Base-by-base conservation (phyloP, 805 yeast genomes). In the Lipomyces chichibuensis region DNA sequence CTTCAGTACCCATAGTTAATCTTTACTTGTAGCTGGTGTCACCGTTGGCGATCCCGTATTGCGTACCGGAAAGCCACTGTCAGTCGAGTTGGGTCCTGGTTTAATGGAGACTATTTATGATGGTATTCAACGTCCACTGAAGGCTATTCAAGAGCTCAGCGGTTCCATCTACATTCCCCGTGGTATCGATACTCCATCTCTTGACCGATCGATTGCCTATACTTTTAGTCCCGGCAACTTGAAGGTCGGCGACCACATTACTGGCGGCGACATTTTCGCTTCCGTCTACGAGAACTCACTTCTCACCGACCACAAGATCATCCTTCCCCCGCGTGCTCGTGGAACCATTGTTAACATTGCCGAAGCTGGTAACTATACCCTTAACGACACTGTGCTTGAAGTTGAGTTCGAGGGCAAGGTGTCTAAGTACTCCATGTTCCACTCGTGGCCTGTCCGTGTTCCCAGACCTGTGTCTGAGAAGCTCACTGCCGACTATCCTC, bases 371-470 rank as follows among this genome's bases (percentile, higher is more conserved):
- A 87, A 93, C 66, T 95, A 95, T 82, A 87, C 88, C 56, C 92
- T 95, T 65, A 97, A 91, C 73, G 97, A 93, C 75, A 87, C 92
- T 60, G 83, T 95, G 64, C 81, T 95, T 74, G 99, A 95, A 82
- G 91, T 95, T 68, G 99, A 95, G 81, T 95, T 93, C 75, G 94
- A 92, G 70, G 98, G 98, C 73, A 85, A 87, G 76, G 90, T 85
- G 73, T 85, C 84, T 73, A 83, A 85, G 60, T 94, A 91, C 83
- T 84, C 96, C 56, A 92, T 95, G 97, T 92, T 87, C 89, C 99
- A 95, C 81, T 88, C 97, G 35, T 95, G 99, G 99, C 99, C 99
- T 49, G 99, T 95, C 70, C 92, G 99, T 85, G 97, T 93, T 57
- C 98, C 99, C 75, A 89, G 99, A 83, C 99, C 99, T 20, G 98